Base-by-base conservation (phyloP, 2,329 filamentous ascomycete species). In the Claviceps citrina region DNA sequence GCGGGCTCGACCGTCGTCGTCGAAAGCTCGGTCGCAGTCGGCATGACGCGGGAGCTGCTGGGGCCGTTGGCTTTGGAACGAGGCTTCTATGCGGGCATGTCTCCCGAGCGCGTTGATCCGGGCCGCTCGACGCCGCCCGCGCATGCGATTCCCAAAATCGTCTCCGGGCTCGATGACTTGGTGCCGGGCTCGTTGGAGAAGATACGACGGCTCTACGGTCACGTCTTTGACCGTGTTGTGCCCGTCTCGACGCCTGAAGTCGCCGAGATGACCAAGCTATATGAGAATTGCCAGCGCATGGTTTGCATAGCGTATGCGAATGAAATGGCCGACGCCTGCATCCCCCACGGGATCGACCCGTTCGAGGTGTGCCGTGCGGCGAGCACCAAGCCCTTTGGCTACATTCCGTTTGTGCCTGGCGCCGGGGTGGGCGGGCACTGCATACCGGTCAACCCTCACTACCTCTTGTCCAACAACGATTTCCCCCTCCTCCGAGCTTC, bases 201-300 rank as follows among this genome's bases (percentile, higher is more conserved):
- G 26, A 70, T 73, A 39, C 43, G 51, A 6, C 47, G 51, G 6
- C 51, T 73, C 4, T 73, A 73, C 49, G 55, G 55, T 2, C 49
- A 52, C n/a, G 65, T 63, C 1, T 73, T 71, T 44, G 57, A 69
- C 37, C 50, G 53, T 0, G 56, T 73, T 5, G 57, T 72, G 6
- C 59, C 64, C 0, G 68, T 73, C 24, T 67, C 66, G 9, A 55
- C 53, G 24, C 68, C 70, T 1, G 70, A 74, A 47, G 68, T 71
- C 1, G 70, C 70, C 1, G 70, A 73, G 51, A 72, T 73, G 67
- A 68, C 64, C 45, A 74, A 74, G 53, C 54, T 74, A 10, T 74
- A 71, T 48, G 70, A 73, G 44, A 74, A 73, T 49, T 74, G 70
- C 48, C 68, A 73, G 49, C 60, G 70, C 2, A 72, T 71, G 64